phyloP scores from a whole-genome alignment of 202 grass and related monocot species.

The Digitaria exilis region DNA sequence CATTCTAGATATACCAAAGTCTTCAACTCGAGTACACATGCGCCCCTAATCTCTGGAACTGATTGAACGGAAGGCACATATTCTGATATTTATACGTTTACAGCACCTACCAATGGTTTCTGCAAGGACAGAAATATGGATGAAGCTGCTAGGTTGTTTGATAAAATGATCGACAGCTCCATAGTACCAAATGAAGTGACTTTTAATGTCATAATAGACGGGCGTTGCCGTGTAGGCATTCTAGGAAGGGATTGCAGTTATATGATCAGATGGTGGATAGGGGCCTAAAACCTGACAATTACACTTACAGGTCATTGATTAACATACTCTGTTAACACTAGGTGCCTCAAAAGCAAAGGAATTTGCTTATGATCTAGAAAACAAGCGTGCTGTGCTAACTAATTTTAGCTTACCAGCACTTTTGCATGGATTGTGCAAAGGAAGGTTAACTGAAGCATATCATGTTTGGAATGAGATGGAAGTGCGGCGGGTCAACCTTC shows the following conservation, averaged over 20 bases:
- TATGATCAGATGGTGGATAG: constrained; percentile 74
- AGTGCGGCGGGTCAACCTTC: constrained; percentile 55
- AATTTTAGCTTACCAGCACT: constrained; percentile 71
- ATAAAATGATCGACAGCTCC: constrained; percentile 64
- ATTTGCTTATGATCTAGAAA: constrained; percentile 61
- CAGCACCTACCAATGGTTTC: constrained; percentile 74
- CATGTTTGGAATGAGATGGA: constrained; percentile 74
- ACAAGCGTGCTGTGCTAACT: constrained; percentile 46
- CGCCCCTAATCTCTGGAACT: too few species aligned
- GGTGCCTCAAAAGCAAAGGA: constrained; percentile 58
- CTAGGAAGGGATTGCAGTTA: constrained; percentile 67
- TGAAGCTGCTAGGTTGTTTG: constrained; percentile 66
- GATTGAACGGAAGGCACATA: too few species aligned
- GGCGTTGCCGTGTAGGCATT: constrained; percentile 64
- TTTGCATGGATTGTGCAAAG: constrained; percentile 77
- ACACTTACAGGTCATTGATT: constrained; percentile 76
- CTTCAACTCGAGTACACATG: too few species aligned
- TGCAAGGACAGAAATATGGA: constrained; percentile 73
- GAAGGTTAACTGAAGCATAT: constrained; percentile 59
- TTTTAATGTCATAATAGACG: constrained; percentile 91
- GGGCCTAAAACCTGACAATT: constrained; percentile 78
- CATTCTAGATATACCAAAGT: too few species aligned
- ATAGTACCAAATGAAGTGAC: constrained; percentile 69
- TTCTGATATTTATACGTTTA: constrained; percentile 66
- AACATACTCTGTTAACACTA: constrained; percentile 57